Evolutionary conservation across 2,329 filamentous ascomycete species (phyloP).

Genomic region (Amylocarpus encephaloides): DNA sequence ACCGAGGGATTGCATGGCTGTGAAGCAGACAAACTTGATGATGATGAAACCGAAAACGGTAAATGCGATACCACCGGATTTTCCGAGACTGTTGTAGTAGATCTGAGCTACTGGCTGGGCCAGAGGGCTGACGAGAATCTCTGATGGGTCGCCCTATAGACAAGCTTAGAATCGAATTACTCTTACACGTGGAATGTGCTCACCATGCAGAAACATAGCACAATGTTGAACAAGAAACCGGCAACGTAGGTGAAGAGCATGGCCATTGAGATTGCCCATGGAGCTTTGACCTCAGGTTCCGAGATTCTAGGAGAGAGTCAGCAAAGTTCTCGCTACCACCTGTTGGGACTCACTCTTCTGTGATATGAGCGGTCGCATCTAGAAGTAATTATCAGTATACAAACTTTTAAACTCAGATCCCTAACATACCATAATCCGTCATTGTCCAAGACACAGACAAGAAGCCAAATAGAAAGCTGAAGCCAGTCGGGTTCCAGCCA

Average conservation of each 20-base stretch:
- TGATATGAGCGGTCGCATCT: slow-evolving; percentile 38
- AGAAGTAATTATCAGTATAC: slow-evolving; percentile 8
- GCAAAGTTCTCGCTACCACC: background rate
- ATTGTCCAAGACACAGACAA: slow-evolving; percentile 55
- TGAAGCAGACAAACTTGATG: slow-evolving; percentile 53
- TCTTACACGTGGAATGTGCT: background rate
- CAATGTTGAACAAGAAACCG: slow-evolving; percentile 53
- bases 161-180: background rate
- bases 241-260: slow-evolving; percentile 50
- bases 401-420: slow-evolving; percentile 20
- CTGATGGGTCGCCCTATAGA: slow-evolving; percentile 37
- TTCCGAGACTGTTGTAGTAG: slow-evolving; percentile 52
- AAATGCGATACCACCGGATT: slow-evolving; percentile 46
- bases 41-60: slow-evolving; percentile 51
- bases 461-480: slow-evolving; percentile 55
- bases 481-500: slow-evolving; percentile 49
- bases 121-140: slow-evolving; percentile 42
- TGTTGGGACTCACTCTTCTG: slow-evolving; percentile 36
- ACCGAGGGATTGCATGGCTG: slow-evolving; percentile 46
- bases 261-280: slow-evolving; percentile 50
- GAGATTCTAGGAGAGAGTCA: slow-evolving; percentile 31
- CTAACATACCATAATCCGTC: slow-evolving; percentile 44
- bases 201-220: slow-evolving; percentile 49
- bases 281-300: slow-evolving; percentile 44
- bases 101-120: slow-evolving; percentile 50